Evolutionary conservation across 2,329 filamentous ascomycete species (phyloP), one percentile per base, ranked within the genome.

Genomic region (Nakataea oryzae): DNA sequence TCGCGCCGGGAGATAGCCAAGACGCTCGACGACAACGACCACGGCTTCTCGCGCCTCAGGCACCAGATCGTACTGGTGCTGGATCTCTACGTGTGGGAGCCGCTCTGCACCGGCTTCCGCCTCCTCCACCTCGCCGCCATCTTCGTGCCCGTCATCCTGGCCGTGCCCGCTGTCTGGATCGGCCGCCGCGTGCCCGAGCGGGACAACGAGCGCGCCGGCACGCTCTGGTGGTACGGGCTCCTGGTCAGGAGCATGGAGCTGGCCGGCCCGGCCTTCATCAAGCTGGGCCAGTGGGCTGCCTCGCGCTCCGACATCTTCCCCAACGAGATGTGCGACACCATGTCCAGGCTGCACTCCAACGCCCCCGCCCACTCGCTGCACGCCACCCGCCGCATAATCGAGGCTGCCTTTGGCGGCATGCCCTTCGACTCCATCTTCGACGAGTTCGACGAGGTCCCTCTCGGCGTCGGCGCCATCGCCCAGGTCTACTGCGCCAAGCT

Each of bases 221-320:
- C 93, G 0, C 70, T 97, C 3, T 96, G 90, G 91, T 99, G 95
- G 95, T 99, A 97, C 76, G 79, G 80, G 3, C 95, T 96, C 70
- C 75, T 99, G 54, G 92, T 97, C 12, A 83, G 80, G 63, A 83
- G 89, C 30, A 97, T 99, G 95, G 93, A 99, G 75, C 82, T 87
- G 71, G 91, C 93, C 24, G 95, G 95, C 0, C 93, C 95, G 57
- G 92, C 95, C 0, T 99, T 99, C 71, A 99, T 99, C 77, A 99
- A 99, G 86, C 85, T 99, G 62, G 95, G 95, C 21, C 95, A 99
- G 86, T 99, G 95, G 95, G 95, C 95, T 24, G 95, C 95, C 3
- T 97, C 95, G 6, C 84, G 95, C 72, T 90, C 93, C 55, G 95
- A 99, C 74, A 96, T 99, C 70, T 99, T 99, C 72, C 95, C 95